Base-by-base conservation (phyloP, 2,329 filamentous ascomycete genomes). In the Ophiocordyceps camponoti-floridani region DNA sequence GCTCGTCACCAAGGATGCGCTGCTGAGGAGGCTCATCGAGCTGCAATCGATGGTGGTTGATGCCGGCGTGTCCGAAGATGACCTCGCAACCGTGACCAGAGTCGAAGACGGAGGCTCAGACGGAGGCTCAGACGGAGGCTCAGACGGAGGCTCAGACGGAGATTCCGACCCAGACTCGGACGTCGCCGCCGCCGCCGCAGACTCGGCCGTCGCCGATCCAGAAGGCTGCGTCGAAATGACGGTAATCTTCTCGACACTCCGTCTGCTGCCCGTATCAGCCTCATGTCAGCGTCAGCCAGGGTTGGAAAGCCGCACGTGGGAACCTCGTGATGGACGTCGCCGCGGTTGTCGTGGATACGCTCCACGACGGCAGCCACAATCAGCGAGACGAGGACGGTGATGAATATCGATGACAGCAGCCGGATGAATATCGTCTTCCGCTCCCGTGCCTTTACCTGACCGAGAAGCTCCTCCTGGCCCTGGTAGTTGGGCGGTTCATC, bases 321-420 rank as follows among this genome's bases (percentile, higher is more conserved):
- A 30, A 38, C 40, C 18, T 40, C 18, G 11, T 45, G 44, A 10
- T 35, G 19, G 10, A 23, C 44, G 18, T n/a, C 23, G 13, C 30
- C 35, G 10, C 43, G 44, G 14, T 45, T 44, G 30, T 48, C 48
- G 18, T 48, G 45, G 4, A 54, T 53, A 44, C 47, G 51, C 16
- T 47, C 49, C 9, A 56, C 51, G 5, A 51, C 53, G 16, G 51
- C 54, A 7, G 54, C 54, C 2, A 54, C 50, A 13, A 54, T 47
- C 7, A 56, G 45, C 1, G 50, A 49, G 4, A 56, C 53, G 8
- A 56, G 45, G 5, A 52, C 48, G 4, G 50, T 46, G 43, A 55
- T 48, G 28, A 56, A 53, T 3, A 55, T 47, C 5, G 52, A 53
- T 2, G 54, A 45, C 38, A 52, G 19, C 18, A 56, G 47, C 18